Base-by-base conservation (phyloP, 202 grass and related monocot genomes). In the Carex arenaria region DNA sequence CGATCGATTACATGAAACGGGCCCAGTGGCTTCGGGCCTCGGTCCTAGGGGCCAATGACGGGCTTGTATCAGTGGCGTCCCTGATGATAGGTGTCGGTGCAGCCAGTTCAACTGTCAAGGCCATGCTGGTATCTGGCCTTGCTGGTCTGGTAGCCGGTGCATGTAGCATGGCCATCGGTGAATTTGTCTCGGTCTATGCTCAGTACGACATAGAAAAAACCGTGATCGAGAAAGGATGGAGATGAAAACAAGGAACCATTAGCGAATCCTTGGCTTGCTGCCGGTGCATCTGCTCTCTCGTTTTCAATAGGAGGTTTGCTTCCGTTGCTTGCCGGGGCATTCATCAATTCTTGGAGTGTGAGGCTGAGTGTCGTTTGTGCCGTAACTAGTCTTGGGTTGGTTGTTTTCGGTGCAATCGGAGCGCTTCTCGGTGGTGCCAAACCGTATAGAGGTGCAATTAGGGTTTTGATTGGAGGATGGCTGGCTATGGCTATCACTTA, bases 151-250 rank as follows among this genome's bases (percentile, higher is more conserved):
- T 93, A 49, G 94, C 94, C 3, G 94, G 94, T 34, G 90, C 94
- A 12, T 97, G 94, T 85, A 97, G 92, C 90, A 97, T 97, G 94
- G 94, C 92, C 61, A 94, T 97, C 47, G 92, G 94, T 4, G 94
- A 97, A 82, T 94, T 90, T 83, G 94, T 94, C 3, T 97, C 92
- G 47, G 92, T 97, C 55, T 94, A 97, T 81, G 78, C 94, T 59
- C 94, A 94, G 83, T 94, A 94, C 55, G 94, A 97, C 83, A 94
- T 94, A 62, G 87, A 94, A 83, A 72, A 89, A 38, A 68, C 87
- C 3, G 61, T 88, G 80, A 88, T 90, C 62, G 62, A 85, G 84
- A 72, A 72, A 40, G 67, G 43, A 4, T 20, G 28, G 15, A 14
- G 68, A 32, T 15, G 61, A 62, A 6, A 72, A 66, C 6, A 70